phyloP scores from a whole-genome alignment of 805 yeast genomes.

The Metschnikowia orientalis region DNA sequence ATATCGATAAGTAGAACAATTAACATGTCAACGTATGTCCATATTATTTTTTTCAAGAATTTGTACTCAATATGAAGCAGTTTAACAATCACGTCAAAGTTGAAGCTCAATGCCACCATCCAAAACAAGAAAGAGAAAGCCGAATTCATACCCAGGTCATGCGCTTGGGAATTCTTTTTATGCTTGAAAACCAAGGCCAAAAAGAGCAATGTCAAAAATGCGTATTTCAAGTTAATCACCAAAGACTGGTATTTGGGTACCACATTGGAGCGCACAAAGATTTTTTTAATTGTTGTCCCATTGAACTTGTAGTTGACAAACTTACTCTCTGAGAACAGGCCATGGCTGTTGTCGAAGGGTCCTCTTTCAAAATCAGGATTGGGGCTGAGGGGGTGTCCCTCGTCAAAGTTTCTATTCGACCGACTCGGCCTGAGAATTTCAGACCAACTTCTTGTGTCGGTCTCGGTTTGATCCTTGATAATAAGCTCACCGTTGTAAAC shows the following conservation, averaged over 20 bases:
- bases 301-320: constrained; percentile 30
- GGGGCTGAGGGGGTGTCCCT: no score
- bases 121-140: constrained; percentile 37
- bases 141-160: constrained; percentile 3
- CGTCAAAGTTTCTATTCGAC: background rate
- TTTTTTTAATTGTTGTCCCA: constrained; percentile 28
- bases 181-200: constrained; percentile 27
- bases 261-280: constrained; percentile 27
- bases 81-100: constrained; percentile 44
- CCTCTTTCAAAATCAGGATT: background rate
- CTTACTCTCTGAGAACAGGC: no score
- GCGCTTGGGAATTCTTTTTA: constrained; percentile 8
- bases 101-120: constrained; percentile 43
- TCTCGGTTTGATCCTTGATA: constrained; percentile 30
- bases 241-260: constrained; percentile 42
- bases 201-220: constrained; percentile 28
- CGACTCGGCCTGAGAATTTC: constrained; percentile 4
- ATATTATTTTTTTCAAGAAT: constrained; percentile 45
- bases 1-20: constrained; percentile 37
- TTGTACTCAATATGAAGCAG: constrained; percentile 41
- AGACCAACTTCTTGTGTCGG: constrained; percentile 6
- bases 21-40: constrained; percentile 48
- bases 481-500: constrained; percentile 51
- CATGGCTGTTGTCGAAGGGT: constrained; percentile 7
- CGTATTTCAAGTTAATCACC: constrained; percentile 34